Evolutionary conservation across 2,329 filamentous ascomycete genomes (phyloP), one percentile per base, ranked within the genome.

Genomic region (Fusarium graminum): DNA sequence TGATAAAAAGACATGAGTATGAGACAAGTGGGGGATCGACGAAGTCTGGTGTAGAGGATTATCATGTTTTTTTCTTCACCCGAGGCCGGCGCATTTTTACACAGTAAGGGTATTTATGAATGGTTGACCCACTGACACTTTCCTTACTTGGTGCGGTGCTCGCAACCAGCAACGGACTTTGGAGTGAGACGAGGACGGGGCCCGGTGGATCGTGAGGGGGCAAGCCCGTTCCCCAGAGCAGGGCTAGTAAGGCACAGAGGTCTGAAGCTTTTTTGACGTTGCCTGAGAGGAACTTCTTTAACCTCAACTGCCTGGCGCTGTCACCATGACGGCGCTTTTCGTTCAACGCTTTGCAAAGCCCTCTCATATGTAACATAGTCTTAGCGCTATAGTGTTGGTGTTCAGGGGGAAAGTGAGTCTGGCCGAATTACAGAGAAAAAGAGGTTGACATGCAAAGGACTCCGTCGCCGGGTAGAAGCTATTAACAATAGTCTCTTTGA

Each of bases 261-360:
- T 26, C 34, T 58, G 39, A 43, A 54, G 50, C 43, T 52, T 47
- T 49, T 40, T 54, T 53, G 38, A 44, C 36, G 34, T 47, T 43
- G 26, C 36, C 30, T n/a, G 17, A 39, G 47, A 54, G 56, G 44
- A 34, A 40, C 4, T 41, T 41, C 16, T 25, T 52, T 40, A 30
- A 41, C 32, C 26, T 36, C 41, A 19, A 25, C 36, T 38, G 16
- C 25, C 22, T 59, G 51, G 42, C 41, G 17, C 46, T 65, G 60
- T 68, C 60, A 68, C 55, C 51, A 68, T 68, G 65, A 67, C 65
- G 65, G 51, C 44, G 52, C 43, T 62, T 34, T 68, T 67, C 45
- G 65, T 60, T 68, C 55, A 65, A 62, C 43, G 7, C 14, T 32
- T 43, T 47, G 46, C 43, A 40, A 57, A 32, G 46, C 52, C 64